These are phyloP conservation scores for Penicillium bialowiezense DNA, from an alignment of 495 filamentous ascomycete genomes.

Conservation along the genomic window DNA sequence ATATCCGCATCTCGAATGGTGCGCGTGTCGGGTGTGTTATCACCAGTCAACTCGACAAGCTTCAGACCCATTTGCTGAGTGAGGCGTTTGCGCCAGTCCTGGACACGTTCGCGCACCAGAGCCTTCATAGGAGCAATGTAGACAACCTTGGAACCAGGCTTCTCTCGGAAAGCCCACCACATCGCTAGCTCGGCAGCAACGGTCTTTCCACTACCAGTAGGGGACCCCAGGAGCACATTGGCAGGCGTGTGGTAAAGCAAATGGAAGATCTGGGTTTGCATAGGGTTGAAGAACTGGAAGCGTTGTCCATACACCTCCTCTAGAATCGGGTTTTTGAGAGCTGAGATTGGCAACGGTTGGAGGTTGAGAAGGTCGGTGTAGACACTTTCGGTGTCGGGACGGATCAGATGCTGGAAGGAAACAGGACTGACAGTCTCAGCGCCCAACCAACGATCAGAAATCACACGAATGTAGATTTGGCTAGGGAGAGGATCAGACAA, in stretches of 20 bases:
- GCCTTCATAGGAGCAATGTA: conserved; percentile 99
- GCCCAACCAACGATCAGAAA: conserved; percentile 94
- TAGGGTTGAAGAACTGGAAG: conserved; percentile 96
- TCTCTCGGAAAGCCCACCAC: conserved; percentile 99
- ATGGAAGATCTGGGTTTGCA: conserved; percentile 99
- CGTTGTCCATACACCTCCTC: conserved; percentile 85
- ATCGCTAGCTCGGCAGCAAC: conserved; percentile 96
- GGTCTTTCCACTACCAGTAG: conserved; percentile 96
- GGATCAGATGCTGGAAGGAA: conserved; percentile 96
- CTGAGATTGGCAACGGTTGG: conserved; percentile 83
- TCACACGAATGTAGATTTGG: conserved; percentile 91
- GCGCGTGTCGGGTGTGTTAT: conserved; percentile 95
- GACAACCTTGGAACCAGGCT: conserved; percentile 94
- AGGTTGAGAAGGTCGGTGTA: conserved; percentile 93
- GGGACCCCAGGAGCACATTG: conserved; percentile 95
- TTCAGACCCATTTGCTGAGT: conserved; percentile 80
- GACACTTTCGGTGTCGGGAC: conserved; percentile 94
- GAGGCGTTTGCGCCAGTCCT: conserved; percentile 89
- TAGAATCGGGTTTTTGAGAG: conserved; percentile 80
- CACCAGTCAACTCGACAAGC: conserved; percentile 94
- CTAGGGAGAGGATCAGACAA: conserved; percentile 87
- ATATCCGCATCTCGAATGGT: conserved; percentile 95
- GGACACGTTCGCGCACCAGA: conserved; percentile 91
- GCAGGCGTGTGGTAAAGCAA: conserved; percentile 85
- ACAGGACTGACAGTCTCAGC: conserved; percentile 94